phyloP scores from a whole-genome alignment of 768 basidiomycete species.

The Hydnomerulius pinastri region DNA sequence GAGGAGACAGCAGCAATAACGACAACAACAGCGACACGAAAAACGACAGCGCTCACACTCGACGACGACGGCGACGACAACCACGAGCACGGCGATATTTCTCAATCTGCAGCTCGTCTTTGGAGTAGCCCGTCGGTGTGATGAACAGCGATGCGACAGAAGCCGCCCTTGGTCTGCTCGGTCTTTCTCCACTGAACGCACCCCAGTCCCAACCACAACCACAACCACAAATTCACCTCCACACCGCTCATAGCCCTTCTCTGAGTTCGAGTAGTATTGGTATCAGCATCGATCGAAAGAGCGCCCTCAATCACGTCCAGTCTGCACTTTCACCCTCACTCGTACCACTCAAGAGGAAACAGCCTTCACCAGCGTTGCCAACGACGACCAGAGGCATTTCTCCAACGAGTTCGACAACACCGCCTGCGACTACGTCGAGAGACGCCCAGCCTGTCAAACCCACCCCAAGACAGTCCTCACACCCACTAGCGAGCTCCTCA shows the following conservation, averaged over 20 bases:
- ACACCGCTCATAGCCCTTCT: conserved; percentile 29
- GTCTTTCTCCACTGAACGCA: conserved; percentile 44
- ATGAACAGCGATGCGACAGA: conserved; percentile 60
- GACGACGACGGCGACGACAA: conserved; percentile 13
- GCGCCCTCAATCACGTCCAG: conserved; percentile 20
- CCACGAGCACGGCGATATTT: conserved; percentile 9
- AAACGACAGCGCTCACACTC: conserved; percentile 16
- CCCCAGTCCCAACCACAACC: conserved; percentile 28
- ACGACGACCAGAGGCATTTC: neutral
- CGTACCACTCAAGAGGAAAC: conserved; percentile 46
- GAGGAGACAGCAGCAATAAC: conserved; percentile 2
- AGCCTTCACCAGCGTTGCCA: conserved; percentile 24
- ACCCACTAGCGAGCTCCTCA: conserved; percentile 20
- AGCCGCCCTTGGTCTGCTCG: conserved; percentile 58
- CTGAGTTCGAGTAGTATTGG: conserved; percentile 26
- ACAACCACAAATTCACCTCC: conserved; percentile 22
- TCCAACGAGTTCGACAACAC: conserved; percentile 9
- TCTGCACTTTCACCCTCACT: conserved; percentile 26
- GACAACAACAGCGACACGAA: conserved; percentile 15
- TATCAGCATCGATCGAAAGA: conserved; percentile 27
- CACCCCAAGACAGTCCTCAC: conserved; percentile 9
- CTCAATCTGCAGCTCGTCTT: conserved; percentile 4
- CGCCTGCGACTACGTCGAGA: neutral
- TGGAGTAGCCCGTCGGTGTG: conserved; percentile 18
- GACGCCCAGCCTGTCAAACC: conserved; percentile 16